A percentile compares a stretch with the other conserved stretches of the same genome.
Evolutionary conservation across 1,139 yeast species (phyloP).

Genomic region (Lodderomyces theae): DNA sequence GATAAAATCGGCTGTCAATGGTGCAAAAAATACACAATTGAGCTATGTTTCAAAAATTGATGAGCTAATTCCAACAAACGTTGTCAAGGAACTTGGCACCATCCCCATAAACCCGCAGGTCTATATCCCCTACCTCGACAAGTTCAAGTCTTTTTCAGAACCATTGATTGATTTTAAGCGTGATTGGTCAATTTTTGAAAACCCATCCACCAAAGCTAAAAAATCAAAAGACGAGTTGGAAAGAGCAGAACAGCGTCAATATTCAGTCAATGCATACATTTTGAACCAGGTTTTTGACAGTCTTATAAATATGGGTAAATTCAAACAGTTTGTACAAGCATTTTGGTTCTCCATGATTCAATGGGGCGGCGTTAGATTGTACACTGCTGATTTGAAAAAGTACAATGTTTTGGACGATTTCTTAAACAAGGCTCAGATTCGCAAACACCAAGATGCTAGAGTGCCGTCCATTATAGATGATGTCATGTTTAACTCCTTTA

Average conservation of each 20-base stretch:
- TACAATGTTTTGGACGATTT: conserved; percentile 11
- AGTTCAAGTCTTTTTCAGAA: conserved; percentile 22
- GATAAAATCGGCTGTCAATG: conserved; percentile 11
- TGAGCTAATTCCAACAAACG: conserved; percentile 16
- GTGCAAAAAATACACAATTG: neutral
- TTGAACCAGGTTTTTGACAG: conserved; percentile 33
- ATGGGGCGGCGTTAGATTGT: conserved; percentile 27
- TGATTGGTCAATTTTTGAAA: conserved; percentile 11
- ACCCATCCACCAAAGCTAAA: conserved; percentile 14
- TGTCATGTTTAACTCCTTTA: conserved; percentile 26
- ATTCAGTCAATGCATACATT: conserved; percentile 28
- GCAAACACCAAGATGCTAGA: neutral
- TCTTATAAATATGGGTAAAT: conserved; percentile 31
- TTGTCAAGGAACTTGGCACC: conserved; percentile 11
- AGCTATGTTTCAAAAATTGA: conserved; percentile 4
- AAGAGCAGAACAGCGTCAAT: conserved; percentile 4
- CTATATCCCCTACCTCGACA: conserved; percentile 26
- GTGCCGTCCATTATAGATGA: conserved; percentile 11
- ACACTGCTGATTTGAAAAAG: conserved; percentile 12
- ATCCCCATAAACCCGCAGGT: conserved; percentile 29
- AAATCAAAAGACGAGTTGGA: neutral
- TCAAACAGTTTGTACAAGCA: conserved; percentile 28
- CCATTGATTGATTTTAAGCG: conserved; percentile 35
- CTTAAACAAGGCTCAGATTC: conserved; percentile 1
- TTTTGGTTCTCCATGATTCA: conserved; percentile 30